Evolutionary conservation across 805 yeast genomes (phyloP), one percentile per base, ranked within the genome.

Genomic region (Wickerhamiella parazyma): DNA sequence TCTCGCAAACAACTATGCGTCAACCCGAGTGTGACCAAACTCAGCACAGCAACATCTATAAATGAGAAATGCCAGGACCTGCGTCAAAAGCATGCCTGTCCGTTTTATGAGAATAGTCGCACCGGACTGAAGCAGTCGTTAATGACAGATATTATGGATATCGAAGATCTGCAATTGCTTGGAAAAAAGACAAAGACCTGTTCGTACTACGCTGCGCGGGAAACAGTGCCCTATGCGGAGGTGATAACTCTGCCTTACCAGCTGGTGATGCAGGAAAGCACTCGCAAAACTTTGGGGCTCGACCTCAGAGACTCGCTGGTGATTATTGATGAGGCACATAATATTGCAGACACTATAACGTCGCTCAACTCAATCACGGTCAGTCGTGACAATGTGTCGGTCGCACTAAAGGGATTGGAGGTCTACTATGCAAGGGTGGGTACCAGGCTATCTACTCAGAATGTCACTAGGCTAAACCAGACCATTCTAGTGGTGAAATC

Each of bases 271-370:
- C 81, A 78, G 48, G 68, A 68, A 10, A 65, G 68, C 6, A 64
- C 91, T 0, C 66, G 95, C 51, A 68, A 68, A 4, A 65, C 75
- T 0, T 55, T 86, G 35, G 72, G 73, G 1, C 55, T 87, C 5
- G 68, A 76, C 33, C 54, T 87, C 8, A 69, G 70, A 42, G 71
- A 75, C 45, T 69, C 87, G 1, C 70, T 87, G 2, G 75, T 89
- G 0, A 72, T 89, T 4, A 77, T 87, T 21, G 97, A 87, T 58
- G 97, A 87, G 57, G 96, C 96, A 0, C 97, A 87, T 56, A 87
- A 87, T 56, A 62, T 87, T 35, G 56, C 85, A 22, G 95, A 86
- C 51, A 76, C 87, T 0, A 73, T 87, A 2, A 72, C 78, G 1
- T 63, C 80, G 2, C 63, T 89, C 48, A 71, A 80, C 53, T 83